Evolutionary conservation across 176 grass and related monocot species (phyloP).

Genomic region (Rhynchospora tenuis): DNA sequence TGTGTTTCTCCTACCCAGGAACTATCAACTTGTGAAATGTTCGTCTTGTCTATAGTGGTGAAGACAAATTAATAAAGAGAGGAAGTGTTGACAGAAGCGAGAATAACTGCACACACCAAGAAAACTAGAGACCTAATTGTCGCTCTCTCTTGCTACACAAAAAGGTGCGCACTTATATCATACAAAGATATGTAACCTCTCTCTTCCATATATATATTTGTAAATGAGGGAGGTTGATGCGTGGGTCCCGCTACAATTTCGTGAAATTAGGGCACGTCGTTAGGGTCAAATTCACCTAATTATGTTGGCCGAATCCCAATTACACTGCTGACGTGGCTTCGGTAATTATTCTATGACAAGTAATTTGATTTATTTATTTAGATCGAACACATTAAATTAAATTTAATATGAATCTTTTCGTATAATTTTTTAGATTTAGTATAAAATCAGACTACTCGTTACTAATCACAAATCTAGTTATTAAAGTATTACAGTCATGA

Average conservation of each 20-base stretch:
- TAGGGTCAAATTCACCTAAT: not conserved
- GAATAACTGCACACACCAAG: constrained; percentile 18
- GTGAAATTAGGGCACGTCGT: not conserved
- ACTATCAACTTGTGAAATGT: not conserved
- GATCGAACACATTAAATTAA: too few species aligned
- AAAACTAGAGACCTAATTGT: constrained; percentile 22
- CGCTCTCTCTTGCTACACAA: not conserved
- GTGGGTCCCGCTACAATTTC: not conserved
- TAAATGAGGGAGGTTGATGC: not conserved
- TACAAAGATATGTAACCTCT: not conserved
- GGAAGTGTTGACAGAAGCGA: constrained; percentile 1
- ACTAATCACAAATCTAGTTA: too few species aligned
- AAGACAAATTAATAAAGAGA: constrained; percentile 3
- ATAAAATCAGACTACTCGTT: too few species aligned
- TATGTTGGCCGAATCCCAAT: not conserved
- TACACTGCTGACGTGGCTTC: too few species aligned
- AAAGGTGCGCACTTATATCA: not conserved
- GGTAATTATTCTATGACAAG: too few species aligned
- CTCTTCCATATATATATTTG: not conserved
- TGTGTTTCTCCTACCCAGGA: not conserved
- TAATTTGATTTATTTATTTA: too few species aligned
- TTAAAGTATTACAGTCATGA: too few species aligned
- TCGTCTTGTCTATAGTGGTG: not conserved
- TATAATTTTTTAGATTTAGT: too few species aligned
- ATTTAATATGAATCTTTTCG: too few species aligned